Conservation (phyloP, 2,329 filamentous ascomycete species). For the Neonectria sp. region DNA sequence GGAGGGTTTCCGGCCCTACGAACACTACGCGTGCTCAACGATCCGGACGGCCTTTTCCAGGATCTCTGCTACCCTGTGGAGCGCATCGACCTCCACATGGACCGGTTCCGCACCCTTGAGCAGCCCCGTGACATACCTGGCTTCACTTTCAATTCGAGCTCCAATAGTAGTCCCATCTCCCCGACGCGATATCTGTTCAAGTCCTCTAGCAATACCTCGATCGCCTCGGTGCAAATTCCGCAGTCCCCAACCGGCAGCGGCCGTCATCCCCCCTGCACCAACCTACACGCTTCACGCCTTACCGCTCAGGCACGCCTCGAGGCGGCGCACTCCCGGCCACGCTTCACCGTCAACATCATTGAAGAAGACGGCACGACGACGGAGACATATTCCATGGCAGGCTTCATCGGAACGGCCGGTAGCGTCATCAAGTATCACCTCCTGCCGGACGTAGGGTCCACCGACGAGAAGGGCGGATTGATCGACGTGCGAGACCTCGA, state of each 20-base stretch:
- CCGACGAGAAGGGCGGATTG: constrained; percentile 70
- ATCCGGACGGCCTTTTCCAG: constrained; percentile 80
- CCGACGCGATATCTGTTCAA: constrained; percentile 48
- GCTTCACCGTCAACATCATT: constrained; percentile 72
- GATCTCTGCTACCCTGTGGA: constrained; percentile 75
- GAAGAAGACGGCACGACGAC: constrained; percentile 66
- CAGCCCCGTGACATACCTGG: constrained; percentile 35
- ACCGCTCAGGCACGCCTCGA: constrained; percentile 78
- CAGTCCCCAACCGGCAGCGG: constrained; percentile 31
- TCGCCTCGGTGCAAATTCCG: constrained; percentile 42
- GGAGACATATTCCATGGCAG: constrained; percentile 70
- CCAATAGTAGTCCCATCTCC: constrained; percentile 44
- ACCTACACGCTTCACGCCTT: constrained; percentile 68
- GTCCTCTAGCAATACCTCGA: constrained; percentile 54
- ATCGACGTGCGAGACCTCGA: constrained; percentile 67
- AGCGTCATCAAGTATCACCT: constrained; percentile 75
- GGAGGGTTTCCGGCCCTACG: constrained; percentile 75
- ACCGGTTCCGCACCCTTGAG: constrained; percentile 59
- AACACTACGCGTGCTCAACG: constrained; percentile 75
- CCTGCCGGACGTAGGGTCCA: constrained; percentile 68
- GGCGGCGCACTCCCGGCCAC: constrained; percentile 66
- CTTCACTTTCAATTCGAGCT: constrained; percentile 38
- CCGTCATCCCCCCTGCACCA: constrained; percentile 55
- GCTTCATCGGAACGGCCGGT: constrained; percentile 73
- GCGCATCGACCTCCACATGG: constrained; percentile 65